phyloP scores from a whole-genome alignment of 106 monocot species.

The Dendrobium officinale region DNA sequence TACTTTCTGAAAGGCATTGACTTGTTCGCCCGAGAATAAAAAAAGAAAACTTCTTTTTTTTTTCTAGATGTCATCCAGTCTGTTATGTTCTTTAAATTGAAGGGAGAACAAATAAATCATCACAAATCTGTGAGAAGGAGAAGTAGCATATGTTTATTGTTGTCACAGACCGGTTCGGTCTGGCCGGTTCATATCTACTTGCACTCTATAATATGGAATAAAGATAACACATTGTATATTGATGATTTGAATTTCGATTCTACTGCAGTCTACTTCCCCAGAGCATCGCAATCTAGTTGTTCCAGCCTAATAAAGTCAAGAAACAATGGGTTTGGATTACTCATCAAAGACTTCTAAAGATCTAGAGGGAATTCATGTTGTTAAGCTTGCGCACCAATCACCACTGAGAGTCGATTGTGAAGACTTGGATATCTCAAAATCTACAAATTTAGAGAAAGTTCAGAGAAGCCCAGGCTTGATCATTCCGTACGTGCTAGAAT shows the following conservation, averaged over 20 bases:
- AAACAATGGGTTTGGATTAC: constrained; percentile 41
- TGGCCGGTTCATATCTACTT: background rate
- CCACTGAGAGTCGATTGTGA: constrained; percentile 13
- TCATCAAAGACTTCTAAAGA: constrained; percentile 20
- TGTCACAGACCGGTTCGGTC: too few relatives aligned
- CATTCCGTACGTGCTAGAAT: constrained; percentile 36
- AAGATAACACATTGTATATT: background rate
- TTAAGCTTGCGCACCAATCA: constrained; percentile 31
- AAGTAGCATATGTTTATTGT: background rate
- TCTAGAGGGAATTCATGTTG: constrained; percentile 59
- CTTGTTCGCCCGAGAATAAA: too few relatives aligned
- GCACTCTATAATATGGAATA: background rate
- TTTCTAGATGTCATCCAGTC: too few relatives aligned
- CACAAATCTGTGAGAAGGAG: background rate
- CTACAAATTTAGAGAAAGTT: constrained; percentile 12
- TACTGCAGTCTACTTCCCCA: background rate
- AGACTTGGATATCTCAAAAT: constrained; percentile 14
- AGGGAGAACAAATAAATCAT: background rate
- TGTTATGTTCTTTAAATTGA: too few relatives aligned
- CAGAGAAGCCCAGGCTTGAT: constrained; percentile 34
- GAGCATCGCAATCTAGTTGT: background rate
- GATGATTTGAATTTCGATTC: background rate
- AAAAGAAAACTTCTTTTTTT: too few relatives aligned
- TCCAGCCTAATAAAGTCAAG: background rate
- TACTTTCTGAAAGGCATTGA: too few relatives aligned